Percentiles rank a stretch among this genome's conserved stretches.
phyloP scores from a whole-genome alignment of 805 yeast genomes.

The Hanseniaspora thailandica region DNA sequence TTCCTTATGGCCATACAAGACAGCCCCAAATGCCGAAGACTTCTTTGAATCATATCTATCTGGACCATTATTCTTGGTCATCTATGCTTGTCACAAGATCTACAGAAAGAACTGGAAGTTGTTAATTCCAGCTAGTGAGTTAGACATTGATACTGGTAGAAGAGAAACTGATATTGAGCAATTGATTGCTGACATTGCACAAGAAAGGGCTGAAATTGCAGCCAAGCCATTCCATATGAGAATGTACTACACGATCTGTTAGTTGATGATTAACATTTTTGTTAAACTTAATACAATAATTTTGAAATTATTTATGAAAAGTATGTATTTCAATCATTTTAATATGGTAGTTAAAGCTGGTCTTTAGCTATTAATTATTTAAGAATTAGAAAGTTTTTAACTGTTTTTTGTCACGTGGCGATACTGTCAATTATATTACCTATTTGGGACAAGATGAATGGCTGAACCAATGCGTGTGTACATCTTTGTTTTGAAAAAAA shows the following conservation, averaged over 20 bases:
- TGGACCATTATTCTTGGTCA: not conserved
- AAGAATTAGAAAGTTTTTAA: no score
- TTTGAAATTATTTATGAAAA: no score
- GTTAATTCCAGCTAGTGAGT: constrained; percentile 34
- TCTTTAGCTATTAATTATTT: no score
- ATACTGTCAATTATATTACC: no score
- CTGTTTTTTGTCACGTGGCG: no score
- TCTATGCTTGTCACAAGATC: constrained; percentile 45
- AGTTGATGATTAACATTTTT: not conserved
- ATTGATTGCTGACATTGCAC: not conserved
- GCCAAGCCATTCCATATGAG: not conserved
- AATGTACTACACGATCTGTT: constrained; percentile 25
- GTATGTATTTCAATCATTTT: no score
- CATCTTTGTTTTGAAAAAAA: no score
- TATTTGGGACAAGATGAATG: no score
- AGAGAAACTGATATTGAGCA: constrained; percentile 17
- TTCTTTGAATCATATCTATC: not conserved
- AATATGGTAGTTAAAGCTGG: no score
- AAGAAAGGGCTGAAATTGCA: not conserved
- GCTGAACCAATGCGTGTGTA: no score
- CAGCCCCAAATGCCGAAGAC: not conserved
- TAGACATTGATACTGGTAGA: constrained; percentile 51
- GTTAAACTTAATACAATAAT: no score
- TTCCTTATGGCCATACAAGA: not conserved
- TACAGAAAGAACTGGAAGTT: constrained; percentile 32